Base-by-base conservation (phyloP, 2,329 filamentous ascomycete species). In the Leptodontidium sp. region DNA sequence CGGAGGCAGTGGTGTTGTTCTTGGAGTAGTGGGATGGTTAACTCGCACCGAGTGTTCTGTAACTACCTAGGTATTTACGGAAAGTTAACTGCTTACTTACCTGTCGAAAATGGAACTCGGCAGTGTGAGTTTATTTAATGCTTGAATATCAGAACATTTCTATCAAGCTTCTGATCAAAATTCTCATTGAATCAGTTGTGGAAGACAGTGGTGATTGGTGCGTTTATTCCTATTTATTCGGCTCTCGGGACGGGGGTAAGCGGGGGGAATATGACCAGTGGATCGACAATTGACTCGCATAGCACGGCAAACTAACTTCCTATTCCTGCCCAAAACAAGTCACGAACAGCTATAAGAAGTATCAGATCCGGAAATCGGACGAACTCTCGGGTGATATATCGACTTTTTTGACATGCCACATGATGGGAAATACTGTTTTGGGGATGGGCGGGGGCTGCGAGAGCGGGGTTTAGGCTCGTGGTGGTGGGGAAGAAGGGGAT, bases 1-100 rank as follows among this genome's bases (percentile, higher is more conserved):
- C 81, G 7, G 84, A 87, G 74, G 84, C 83, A 5, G 73, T 86
- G 66, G 67, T 86, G 59, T 79, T 86, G 29, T 84, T 85, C 75
- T 69, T 86, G 12, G 67, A 71, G 64, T 69, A 21, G 15, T 4
- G 9, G 32, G 9, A 35, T 21, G 21, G 21, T 21, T 21, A 21
- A 21, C 21, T 21, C 21, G 21, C 21, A 21, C 21, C 21, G 21
- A 21, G 21, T 21, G 21, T 21, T 21, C 21, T 9, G 9, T 9
- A 4, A 35, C 32, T 35, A 35, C 32, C 32, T 35, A 35, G 32
- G 32, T 35, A 35, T 21, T 21, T 21, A 21, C 21, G 21, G 21
- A 21, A 21, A 21, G 21, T 21, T 21, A 21, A 21, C 21, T 21
- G 21, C 21, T 21, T 21, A 21, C 21, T 21, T 21, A 21, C 32